Percentiles rank a stretch among this genome's conserved stretches.
Conservation (phyloP, 2,329 filamentous ascomycete species). For the Volutella citrinella region DNA sequence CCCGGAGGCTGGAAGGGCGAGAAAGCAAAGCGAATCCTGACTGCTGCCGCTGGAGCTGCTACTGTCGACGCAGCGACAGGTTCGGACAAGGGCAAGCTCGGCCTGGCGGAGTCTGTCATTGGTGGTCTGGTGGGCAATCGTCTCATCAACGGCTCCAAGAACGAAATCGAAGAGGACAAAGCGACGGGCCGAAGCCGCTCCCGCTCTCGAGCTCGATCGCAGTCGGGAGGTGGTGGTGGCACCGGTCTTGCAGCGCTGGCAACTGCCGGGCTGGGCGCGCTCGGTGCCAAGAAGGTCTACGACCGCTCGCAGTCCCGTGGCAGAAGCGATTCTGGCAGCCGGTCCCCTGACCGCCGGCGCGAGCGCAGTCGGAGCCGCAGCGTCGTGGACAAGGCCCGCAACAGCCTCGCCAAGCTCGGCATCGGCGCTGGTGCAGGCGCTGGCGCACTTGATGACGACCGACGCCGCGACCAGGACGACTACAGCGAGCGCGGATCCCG, state of each 20-base stretch:
- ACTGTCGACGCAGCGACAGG: constrained; percentile 78
- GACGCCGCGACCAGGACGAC: constrained; percentile 42
- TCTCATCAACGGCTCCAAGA: constrained; percentile 75
- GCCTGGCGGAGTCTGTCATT: constrained; percentile 81
- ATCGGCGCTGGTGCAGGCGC: constrained; percentile 50
- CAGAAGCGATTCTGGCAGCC: constrained; percentile 43
- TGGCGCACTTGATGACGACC: constrained; percentile 37
- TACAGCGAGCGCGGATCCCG: constrained; percentile 41
- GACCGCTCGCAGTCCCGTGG: constrained; percentile 51
- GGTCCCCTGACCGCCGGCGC: constrained; percentile 44
- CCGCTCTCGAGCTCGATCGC: constrained; percentile 62
- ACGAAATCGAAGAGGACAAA: constrained; percentile 60
- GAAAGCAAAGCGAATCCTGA: constrained; percentile 88
- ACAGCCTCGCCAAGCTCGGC: constrained; percentile 59
- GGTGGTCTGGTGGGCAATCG: constrained; percentile 85
- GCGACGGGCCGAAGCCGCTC: constrained; percentile 65
- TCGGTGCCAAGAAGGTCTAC: constrained; percentile 59
- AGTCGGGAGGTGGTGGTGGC: constrained; percentile 40
- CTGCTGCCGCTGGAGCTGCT: constrained; percentile 80
- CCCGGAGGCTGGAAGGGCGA: constrained; percentile 86
- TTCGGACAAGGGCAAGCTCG: constrained; percentile 73
- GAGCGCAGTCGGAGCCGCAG: constrained; percentile 58
- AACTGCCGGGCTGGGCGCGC: constrained; percentile 58
- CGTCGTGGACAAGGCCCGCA: constrained; percentile 61
- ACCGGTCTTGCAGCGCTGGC: constrained; percentile 60